phyloP scores from a whole-genome alignment of 257 asterid genomes.

The Misopates orontium region DNA sequence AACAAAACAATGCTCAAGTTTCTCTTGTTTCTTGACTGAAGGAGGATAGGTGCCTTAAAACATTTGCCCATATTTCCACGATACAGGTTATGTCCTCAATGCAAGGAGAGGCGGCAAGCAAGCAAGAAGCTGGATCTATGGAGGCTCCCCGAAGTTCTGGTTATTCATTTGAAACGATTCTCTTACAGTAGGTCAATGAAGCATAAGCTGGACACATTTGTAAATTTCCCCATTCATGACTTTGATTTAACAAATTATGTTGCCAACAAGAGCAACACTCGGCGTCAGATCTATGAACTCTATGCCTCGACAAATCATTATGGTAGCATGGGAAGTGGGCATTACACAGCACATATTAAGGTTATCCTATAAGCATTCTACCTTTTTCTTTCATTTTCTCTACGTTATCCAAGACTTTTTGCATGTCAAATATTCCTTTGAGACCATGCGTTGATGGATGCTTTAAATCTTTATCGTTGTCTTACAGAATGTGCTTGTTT shows the following conservation, averaged over 20 bases:
- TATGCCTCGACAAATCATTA: slow-evolving; percentile 95
- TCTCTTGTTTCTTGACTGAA: slow-evolving; percentile 5
- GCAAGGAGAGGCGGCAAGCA: slow-evolving; percentile 98
- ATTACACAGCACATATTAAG: slow-evolving; percentile 95
- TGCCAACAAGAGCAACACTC: slow-evolving; percentile 88
- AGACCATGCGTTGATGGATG: no score
- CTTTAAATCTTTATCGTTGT: neutral
- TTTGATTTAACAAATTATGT: slow-evolving; percentile 88
- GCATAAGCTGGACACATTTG: slow-evolving; percentile 96
- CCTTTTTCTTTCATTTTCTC: neutral
- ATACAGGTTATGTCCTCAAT: slow-evolving; percentile 91
- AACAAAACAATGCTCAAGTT: no score
- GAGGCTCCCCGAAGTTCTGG: slow-evolving; percentile 99
- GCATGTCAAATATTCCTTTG: no score
- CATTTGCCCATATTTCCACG: slow-evolving; percentile 16
- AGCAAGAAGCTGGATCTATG: slow-evolving; percentile 97
- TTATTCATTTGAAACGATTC: slow-evolving; percentile 94
- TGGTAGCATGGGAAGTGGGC: slow-evolving; percentile 99
- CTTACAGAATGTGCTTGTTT: no score
- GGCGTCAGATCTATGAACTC: slow-evolving; percentile 83
- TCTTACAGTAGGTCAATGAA: slow-evolving; percentile 96
- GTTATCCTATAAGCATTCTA: slow-evolving; percentile 37
- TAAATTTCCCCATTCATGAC: slow-evolving; percentile 92
- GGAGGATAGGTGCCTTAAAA: neutral
- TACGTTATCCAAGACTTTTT: no score